Evolutionary conservation across 2,329 filamentous ascomycete genomes (phyloP).

Genomic region (Colletotrichum liaoningense): DNA sequence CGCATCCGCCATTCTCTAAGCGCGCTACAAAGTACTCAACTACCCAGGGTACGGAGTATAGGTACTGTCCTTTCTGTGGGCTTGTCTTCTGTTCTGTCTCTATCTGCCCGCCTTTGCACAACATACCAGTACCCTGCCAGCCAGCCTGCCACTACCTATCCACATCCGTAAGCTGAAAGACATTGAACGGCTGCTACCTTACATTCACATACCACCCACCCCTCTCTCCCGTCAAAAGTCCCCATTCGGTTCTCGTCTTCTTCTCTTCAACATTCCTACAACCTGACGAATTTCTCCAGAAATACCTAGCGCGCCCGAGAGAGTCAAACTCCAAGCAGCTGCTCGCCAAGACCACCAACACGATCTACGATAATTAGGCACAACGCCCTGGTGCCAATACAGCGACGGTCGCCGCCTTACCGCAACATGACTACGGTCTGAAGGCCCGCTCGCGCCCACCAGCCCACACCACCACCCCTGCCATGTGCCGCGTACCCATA

Average conservation of each 20-base stretch:
- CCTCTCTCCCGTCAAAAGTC: slow-evolving; percentile 3
- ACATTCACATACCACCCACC: slow-evolving; percentile 2
- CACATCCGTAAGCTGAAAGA: slow-evolving; percentile 9
- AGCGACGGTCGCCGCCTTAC: slow-evolving; percentile 18
- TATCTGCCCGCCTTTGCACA: not conserved
- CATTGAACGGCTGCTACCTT: slow-evolving; percentile 1
- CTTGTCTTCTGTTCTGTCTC: not conserved
- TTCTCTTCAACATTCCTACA: not conserved
- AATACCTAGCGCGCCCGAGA: not conserved
- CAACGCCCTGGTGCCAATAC: slow-evolving; percentile 5
- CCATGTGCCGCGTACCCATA: slow-evolving; percentile 36
- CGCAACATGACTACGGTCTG: slow-evolving; percentile 28
- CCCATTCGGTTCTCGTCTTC: not conserved
- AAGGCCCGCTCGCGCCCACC: slow-evolving; percentile 16
- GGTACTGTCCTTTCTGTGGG: not conserved
- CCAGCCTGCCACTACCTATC: not conserved
- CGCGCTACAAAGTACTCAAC: slow-evolving; percentile 5
- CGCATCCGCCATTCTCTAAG: slow-evolving; percentile 9
- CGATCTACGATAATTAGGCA: not conserved
- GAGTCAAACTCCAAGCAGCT: not conserved
- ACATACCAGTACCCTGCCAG: not conserved
- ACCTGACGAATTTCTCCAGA: not conserved
- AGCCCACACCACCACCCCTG: slow-evolving; percentile 32
- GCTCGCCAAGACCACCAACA: not conserved
- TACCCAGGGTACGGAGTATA: not conserved